Evolutionary conservation across 2,329 filamentous ascomycete species (phyloP).

Genomic region (Byssochlamys sp.): DNA sequence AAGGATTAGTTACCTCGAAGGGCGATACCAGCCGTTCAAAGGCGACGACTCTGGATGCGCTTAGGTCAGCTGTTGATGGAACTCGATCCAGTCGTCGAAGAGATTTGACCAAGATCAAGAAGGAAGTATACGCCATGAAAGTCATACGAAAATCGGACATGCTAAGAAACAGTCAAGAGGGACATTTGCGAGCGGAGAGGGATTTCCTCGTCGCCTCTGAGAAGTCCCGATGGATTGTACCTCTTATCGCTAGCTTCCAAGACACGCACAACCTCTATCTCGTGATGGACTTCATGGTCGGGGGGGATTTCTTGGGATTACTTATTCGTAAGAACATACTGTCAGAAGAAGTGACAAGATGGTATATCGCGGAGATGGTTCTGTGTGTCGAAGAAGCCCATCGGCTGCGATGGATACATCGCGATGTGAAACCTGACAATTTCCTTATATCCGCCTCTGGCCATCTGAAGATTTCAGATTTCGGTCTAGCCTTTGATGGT

Average conservation of each 20-base stretch:
- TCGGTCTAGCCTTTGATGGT: constrained; percentile 87
- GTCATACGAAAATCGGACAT: constrained; percentile 90
- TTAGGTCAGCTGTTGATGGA: constrained; percentile 15
- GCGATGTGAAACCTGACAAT: constrained; percentile 94
- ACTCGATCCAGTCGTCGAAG: constrained; percentile 18
- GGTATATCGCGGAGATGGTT: constrained; percentile 93
- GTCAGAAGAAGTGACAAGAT: constrained; percentile 66
- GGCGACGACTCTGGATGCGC: constrained; percentile 9
- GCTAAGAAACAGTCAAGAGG: constrained; percentile 83
- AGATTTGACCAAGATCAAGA: constrained; percentile 26
- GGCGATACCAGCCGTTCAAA: constrained; percentile 8
- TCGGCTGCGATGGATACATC: constrained; percentile 78
- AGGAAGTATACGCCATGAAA: constrained; percentile 86
- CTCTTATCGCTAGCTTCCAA: constrained; percentile 79
- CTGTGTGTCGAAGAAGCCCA: constrained; percentile 89
- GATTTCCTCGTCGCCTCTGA: constrained; percentile 86
- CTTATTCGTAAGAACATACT: constrained; percentile 77
- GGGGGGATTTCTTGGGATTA: constrained; percentile 82
- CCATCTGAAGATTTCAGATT: constrained; percentile 91
- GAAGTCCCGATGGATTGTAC: constrained; percentile 82
- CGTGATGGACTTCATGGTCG: constrained; percentile 97
- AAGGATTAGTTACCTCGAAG: constrained; percentile 7
- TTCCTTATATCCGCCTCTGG: constrained; percentile 82
- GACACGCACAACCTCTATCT: constrained; percentile 77
- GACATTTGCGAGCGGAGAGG: constrained; percentile 78